These are phyloP conservation scores for Microcyclosporella mali DNA, from an alignment of 2,329 filamentous ascomycete species.

Conservation along the genomic window DNA sequence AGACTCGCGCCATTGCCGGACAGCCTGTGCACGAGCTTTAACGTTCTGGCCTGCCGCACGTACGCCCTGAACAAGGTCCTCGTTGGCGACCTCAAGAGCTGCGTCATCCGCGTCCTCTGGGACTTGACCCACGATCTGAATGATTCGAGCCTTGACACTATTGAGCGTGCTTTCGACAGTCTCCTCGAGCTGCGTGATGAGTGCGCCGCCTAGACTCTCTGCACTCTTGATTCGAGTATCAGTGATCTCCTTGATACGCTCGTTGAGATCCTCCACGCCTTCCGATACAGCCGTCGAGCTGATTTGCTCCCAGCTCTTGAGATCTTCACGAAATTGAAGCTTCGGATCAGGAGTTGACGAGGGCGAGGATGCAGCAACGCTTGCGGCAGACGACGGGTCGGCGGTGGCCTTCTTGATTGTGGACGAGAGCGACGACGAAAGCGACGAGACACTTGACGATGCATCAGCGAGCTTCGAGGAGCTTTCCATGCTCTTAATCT, in stretches of 20 bases:
- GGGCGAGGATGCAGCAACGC: constrained; percentile 26
- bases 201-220: constrained; percentile 57
- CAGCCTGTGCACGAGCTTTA: constrained; percentile 68
- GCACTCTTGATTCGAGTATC: constrained; percentile 61
- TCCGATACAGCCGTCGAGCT: constrained; percentile 81
- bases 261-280: constrained; percentile 62
- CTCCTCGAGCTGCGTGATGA: constrained; percentile 63
- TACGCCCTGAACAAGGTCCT: constrained; percentile 51
- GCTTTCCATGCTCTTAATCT: constrained; percentile 49
- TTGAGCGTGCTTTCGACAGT: constrained; percentile 59
- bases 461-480: constrained; percentile 23
- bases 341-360: constrained; percentile 43
- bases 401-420: constrained; percentile 23
- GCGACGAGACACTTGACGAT: constrained; percentile 21
- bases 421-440: constrained; percentile 24
- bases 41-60: constrained; percentile 65
- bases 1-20: constrained; percentile 68
- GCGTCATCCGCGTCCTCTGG: constrained; percentile 52
- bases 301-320: constrained; percentile 80
- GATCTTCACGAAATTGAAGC: constrained; percentile 65
- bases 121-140: constrained; percentile 48
- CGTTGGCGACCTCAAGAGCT: constrained; percentile 47
- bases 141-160: constrained; percentile 61
- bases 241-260: constrained; percentile 64
- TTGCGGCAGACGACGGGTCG: constrained; percentile 21